Evolutionary conservation across 2,329 filamentous ascomycete species (phyloP).

Genomic region (Aspergillus sergii): DNA sequence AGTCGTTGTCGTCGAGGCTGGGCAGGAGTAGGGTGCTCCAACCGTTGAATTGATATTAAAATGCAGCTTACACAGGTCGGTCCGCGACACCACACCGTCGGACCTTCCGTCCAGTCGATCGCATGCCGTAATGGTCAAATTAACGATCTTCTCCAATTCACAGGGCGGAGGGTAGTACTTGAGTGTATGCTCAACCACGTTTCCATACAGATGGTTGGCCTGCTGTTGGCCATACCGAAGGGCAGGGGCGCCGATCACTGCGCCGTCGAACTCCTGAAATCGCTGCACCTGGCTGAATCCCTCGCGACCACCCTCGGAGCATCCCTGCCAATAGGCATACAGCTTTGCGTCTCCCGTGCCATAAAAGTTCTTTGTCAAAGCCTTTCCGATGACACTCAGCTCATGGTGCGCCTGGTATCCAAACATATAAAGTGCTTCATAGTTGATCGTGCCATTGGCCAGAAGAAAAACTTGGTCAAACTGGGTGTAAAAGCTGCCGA

Average conservation of each 20-base stretch:
- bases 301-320: slow-evolving; percentile 58
- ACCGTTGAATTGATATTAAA: slow-evolving; percentile 51
- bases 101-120: slow-evolving; percentile 58
- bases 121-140: slow-evolving; percentile 57
- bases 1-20: slow-evolving; percentile 23
- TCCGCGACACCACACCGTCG: slow-evolving; percentile 57
- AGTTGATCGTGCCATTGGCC: slow-evolving; percentile 50
- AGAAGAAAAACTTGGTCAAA: slow-evolving; percentile 44
- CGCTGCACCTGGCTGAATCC: slow-evolving; percentile 57
- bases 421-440: slow-evolving; percentile 37
- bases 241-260: slow-evolving; percentile 51
- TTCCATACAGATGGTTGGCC: slow-evolving; percentile 44
- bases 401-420: slow-evolving; percentile 55
- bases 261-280: slow-evolving; percentile 53
- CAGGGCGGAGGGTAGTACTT: slow-evolving; percentile 48
- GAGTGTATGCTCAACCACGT: slow-evolving; percentile 42
- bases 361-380: slow-evolving; percentile 48
- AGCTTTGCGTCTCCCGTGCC: slow-evolving; percentile 27
- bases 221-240: slow-evolving; percentile 50
- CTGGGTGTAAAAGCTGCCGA: slow-evolving; percentile 44
- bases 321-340: slow-evolving; percentile 56
- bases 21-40: slow-evolving; percentile 51
- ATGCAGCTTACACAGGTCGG: slow-evolving; percentile 50
- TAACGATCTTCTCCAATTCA: slow-evolving; percentile 44
- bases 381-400: slow-evolving; percentile 52